These are phyloP conservation scores for Suhomyces guaymorum DNA, from an alignment of 1,139 yeast species.

Conservation along the genomic window DNA sequence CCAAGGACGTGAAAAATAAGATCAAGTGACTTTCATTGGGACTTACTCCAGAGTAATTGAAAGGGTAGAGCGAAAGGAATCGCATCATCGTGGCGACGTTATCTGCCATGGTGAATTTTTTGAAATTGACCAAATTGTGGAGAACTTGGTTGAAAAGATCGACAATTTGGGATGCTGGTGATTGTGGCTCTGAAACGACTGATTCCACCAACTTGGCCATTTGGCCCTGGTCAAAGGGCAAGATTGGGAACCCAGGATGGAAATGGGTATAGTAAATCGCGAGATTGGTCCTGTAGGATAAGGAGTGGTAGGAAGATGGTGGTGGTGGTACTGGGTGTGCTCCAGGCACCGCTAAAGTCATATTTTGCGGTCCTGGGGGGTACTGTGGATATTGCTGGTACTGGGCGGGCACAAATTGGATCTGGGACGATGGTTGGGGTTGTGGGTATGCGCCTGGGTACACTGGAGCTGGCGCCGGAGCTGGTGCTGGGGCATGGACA, in stretches of 20 bases:
- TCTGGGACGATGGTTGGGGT: neutral
- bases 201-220: conserved; percentile 24
- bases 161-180: conserved; percentile 28
- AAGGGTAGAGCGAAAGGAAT: conserved; percentile 48
- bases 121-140: conserved; percentile 46
- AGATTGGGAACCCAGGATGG: conserved; percentile 57
- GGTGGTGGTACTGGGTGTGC: conserved; percentile 1
- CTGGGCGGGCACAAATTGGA: too few relatives aligned
- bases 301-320: conserved; percentile 3
- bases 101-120: conserved; percentile 30
- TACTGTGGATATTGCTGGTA: too few relatives aligned
- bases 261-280: conserved; percentile 51
- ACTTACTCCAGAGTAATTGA: conserved; percentile 23
- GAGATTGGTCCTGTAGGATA: conserved; percentile 21
- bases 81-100: conserved; percentile 41
- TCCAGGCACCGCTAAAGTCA: too few relatives aligned
- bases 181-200: conserved; percentile 3
- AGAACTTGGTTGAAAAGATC: conserved; percentile 55
- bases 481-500: conserved; percentile 3
- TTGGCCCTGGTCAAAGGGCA: conserved; percentile 50
- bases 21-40: conserved; percentile 34
- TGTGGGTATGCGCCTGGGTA: neutral
- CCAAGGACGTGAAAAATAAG: conserved; percentile 48
- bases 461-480: neutral
- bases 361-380: neutral